Conservation (phyloP, 179 eudicot species). For the Silene vulgaris region DNA sequence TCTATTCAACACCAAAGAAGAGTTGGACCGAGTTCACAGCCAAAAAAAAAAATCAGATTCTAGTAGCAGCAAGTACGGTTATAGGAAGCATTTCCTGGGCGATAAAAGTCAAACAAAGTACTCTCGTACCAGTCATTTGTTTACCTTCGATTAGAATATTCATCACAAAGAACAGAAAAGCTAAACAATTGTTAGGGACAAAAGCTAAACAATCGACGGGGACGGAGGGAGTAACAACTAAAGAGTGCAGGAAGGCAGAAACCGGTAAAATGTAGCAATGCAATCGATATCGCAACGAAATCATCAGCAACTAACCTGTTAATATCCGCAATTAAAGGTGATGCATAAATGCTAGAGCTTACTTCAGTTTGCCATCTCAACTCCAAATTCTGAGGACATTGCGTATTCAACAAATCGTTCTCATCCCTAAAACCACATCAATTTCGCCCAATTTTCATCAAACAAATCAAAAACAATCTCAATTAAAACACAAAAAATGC, state of each 20-base stretch:
- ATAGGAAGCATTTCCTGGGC: too few species aligned
- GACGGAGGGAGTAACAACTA: neutral
- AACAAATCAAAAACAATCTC: neutral
- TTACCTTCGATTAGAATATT: too few species aligned
- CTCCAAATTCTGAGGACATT: constrained; percentile 88
- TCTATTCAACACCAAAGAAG: too few species aligned
- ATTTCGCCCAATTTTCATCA: neutral
- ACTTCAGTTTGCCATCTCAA: constrained; percentile 98
- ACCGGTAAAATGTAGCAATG: neutral
- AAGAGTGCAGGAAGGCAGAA: neutral
- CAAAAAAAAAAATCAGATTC: too few species aligned
- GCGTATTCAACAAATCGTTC: constrained; percentile 78
- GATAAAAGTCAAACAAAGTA: too few species aligned
- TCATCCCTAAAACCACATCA: constrained; percentile 54
- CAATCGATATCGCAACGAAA: neutral
- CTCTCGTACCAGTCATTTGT: too few species aligned
- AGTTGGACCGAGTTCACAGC: too few species aligned
- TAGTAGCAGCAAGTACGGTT: too few species aligned
- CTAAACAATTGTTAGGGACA: neutral
- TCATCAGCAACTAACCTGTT: constrained; percentile 52
- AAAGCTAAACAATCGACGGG: neutral
- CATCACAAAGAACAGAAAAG: neutral
- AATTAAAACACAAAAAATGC: neutral
- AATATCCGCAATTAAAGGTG: constrained; percentile 90
- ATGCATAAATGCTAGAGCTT: constrained; percentile 88